A percentile compares a stretch with the other conserved stretches of the same genome.
Conservation (phyloP, 148 eudicot species). For the Rhododendron ferrugineum region DNA sequence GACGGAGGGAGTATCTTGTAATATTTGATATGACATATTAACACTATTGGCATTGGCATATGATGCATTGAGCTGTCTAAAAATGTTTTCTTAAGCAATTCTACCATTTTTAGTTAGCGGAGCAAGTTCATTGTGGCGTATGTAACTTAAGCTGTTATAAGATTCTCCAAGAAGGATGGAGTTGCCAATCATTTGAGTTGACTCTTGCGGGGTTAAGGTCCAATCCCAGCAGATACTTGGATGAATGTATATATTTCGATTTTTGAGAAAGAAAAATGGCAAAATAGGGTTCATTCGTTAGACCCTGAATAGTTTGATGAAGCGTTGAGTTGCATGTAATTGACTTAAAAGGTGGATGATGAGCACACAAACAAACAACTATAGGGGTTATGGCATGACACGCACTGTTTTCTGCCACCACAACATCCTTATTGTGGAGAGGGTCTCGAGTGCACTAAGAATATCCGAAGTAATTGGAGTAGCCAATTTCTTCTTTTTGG, state of each 20-base stretch:
- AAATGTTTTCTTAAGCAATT: background rate
- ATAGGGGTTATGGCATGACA: background rate
- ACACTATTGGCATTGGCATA: background rate
- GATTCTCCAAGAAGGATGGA: constrained; percentile 4
- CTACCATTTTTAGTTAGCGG: background rate
- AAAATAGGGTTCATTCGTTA: background rate
- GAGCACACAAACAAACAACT: background rate
- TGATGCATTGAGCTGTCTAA: background rate
- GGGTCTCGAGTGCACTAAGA: background rate
- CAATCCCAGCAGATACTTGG: background rate
- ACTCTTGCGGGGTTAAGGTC: background rate
- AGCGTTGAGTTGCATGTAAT: background rate
- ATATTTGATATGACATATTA: background rate
- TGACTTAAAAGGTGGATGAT: background rate
- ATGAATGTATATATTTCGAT: background rate
- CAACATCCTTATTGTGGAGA: background rate
- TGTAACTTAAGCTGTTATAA: background rate
- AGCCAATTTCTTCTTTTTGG: background rate
- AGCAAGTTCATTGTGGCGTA: background rate
- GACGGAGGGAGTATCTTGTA: too few relatives aligned
- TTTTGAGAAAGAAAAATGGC: background rate
- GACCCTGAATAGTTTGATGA: background rate
- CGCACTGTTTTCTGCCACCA: background rate
- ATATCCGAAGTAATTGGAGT: background rate
- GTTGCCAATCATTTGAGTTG: background rate